Base-by-base conservation (phyloP, 345 rosid genomes). In the Gossypium herbaceum region DNA sequence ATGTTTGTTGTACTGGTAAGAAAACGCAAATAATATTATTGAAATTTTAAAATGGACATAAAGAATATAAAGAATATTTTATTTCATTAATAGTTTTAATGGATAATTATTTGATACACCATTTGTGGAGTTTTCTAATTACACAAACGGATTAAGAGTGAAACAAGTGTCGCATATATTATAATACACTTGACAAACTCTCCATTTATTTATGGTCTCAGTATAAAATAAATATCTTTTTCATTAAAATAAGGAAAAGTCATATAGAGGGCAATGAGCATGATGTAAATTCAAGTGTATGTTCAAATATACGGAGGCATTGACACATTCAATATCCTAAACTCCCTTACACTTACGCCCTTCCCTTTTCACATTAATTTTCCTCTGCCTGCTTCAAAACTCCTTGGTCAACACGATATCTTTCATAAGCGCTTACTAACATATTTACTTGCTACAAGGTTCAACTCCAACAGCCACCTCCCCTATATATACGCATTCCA, bases 331-430 rank as follows among this genome's bases (percentile, higher is more conserved):
- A 57, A 73, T 56, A 12, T 27, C 39, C 10, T 3, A 11, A 19
- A 24, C 51, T 9, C 41, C 11, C 44, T 12, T 50, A 48, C 73
- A 47, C 2, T 2, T 58, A 25, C 65, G 17, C 2, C 3, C 2
- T 51, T 66, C 25, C n/a, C 3, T 17, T 3, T 27, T 17, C 13
- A 70, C 60, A 2, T 57, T 3, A 0, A 8, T 39, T 52, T 67
- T 8, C 8, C 20, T 7, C 8, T 48, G 4, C 20, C 77, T 61
- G 15, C 8, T 72, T 71, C 79, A 71, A 75, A 72, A 16, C 45
- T 10, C 54, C 76, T 72, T 76, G 74, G 82, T 76, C 82, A 80
- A 72, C 79, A 72, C 76, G 82, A 52, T 7, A 5, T 2, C 43
- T 15, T 29, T 1, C 19, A 67, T 67, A 47, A 22, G 2, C 12